Evolutionary conservation across 2,329 filamentous ascomycete species (phyloP), one percentile per base, ranked within the genome.

Genomic region (Fusarium zealandicum): DNA sequence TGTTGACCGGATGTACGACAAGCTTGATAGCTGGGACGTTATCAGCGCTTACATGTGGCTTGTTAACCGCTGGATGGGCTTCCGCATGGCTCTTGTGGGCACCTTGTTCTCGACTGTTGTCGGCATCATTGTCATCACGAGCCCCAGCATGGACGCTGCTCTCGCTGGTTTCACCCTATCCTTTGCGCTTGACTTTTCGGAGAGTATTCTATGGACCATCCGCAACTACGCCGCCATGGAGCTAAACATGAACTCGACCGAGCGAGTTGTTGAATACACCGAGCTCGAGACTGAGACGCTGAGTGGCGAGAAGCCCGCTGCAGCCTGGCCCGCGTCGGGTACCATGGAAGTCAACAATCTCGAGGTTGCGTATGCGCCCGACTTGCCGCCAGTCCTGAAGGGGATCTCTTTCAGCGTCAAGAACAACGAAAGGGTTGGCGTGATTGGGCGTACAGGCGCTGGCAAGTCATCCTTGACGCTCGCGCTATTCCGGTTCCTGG

Each of bases 381-480:
- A 91, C 59, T 76, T 93, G 0, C 85, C 87, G 0, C 83, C 89
- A 0, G 87, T 92, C 0, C 76, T 93, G 2, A 89, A 84, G 69
- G 86, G 86, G 0, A 76, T 93, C 14, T 85, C 78, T 2, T 92
- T 93, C 71, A 76, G 74, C 12, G 82, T 92, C 11, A 78, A 85
- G 33, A 79, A 82, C 48, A 88, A 88, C 59, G 84, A 92, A 73
- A 79, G 90, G 12, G 76, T 93, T 13, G 89, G 89, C n/a, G 86
- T 92, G 4, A 86, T 93, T 5, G 90, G 90, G 10, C 84, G 90
- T 13, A 93, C 90, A 0, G 90, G 90, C 4, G 89, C 89, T 0
- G 90, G 90, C 51, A 93, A 93, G 73, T 90, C 88, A 0, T 90
- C 87, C 0, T 74, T 93, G 17, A 91, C 90, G 0, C 77, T 92